Evolutionary conservation across 2,329 filamentous ascomycete genomes (phyloP), one percentile per base, ranked within the genome.

Genomic region (Aureobasidium sp.): DNA sequence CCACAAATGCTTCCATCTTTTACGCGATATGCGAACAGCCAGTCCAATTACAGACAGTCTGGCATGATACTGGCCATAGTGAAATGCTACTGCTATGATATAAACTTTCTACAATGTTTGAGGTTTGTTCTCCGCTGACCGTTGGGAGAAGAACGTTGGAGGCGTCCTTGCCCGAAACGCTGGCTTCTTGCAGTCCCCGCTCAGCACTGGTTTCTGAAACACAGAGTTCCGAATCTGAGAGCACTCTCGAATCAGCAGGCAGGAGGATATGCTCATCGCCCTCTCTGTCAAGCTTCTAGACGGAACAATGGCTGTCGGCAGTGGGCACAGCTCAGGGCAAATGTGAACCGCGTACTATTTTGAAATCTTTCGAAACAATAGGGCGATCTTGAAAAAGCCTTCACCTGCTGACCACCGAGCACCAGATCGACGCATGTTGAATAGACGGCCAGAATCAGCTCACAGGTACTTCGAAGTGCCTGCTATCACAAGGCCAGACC

Each of bases 91-190:
- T 24, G 15, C 10, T 5, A 26, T 27, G 13, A 24, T 15, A 5
- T 24, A 9, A 13, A 10, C 17, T 17, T 41, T n/a, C 20, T 5
- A 2, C 17, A 15, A 8, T 20, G 44, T 17, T 43, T 10, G 29
- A 27, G 24, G 10, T 17, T 27, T 13, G 29, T 59, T 47, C 55
- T 47, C 24, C 55, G 55, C 26, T 59, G 29, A 20, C 46, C 55
- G 55, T 59, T 59, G 29, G 17, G 20, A n/a, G 41, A 43, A 46
- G 44, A 48, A 37, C 43, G 55, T 59, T 59, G 43, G 29, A 47
- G 55, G 55, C 55, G 55, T 59, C 55, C 46, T 44, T 27, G 44
- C 44, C 43, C 34, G 55, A 59, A 59, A 59, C 55, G 34, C 34
- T 59, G 43, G 55, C 37, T 27, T 48, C 55, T 43, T n/a, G 20